These are phyloP conservation scores for Hypomontagnella submonticulosa DNA, from an alignment of 495 filamentous ascomycete species.

Conservation along the genomic window DNA sequence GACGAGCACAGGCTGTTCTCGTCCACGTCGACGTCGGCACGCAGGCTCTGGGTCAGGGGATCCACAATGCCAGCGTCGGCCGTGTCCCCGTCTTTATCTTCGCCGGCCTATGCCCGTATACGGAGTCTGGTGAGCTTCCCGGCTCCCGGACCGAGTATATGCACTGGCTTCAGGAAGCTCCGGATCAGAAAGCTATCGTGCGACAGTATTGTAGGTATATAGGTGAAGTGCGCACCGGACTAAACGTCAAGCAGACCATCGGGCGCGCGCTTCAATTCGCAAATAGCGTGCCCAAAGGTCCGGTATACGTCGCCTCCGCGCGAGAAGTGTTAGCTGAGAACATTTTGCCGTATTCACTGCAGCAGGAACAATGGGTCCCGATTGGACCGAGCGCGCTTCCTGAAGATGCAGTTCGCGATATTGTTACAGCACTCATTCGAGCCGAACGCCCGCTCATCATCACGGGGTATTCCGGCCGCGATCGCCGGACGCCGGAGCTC, in stretches of 20 bases:
- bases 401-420: conserved; percentile 64
- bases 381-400: conserved; percentile 72
- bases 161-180: conserved; percentile 85
- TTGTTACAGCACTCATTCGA: conserved; percentile 66
- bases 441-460: conserved; percentile 75
- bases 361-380: conserved; percentile 70
- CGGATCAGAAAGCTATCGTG: conserved; percentile 80
- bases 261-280: conserved; percentile 80
- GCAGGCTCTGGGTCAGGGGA: conserved; percentile 79
- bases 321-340: conserved; percentile 80
- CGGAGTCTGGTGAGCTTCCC: conserved; percentile 76
- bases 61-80: conserved; percentile 82
- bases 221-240: conserved; percentile 77
- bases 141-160: conserved; percentile 83
- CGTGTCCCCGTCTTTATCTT: conserved; percentile 80
- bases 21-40: conserved; percentile 86
- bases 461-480: conserved; percentile 75
- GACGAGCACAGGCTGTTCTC: conserved; percentile 77
- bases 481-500: conserved; percentile 65
- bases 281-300: conserved; percentile 75
- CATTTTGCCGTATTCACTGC: conserved; percentile 72
- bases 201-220: conserved; percentile 80
- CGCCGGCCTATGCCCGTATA: conserved; percentile 79
- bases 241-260: conserved; percentile 83
- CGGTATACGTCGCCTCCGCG: conserved; percentile 74